Percentiles rank a stretch among this genome's conserved stretches.
Evolutionary conservation across 495 filamentous ascomycete genomes (phyloP).

Genomic region (Parathielavia hyrcaniae): DNA sequence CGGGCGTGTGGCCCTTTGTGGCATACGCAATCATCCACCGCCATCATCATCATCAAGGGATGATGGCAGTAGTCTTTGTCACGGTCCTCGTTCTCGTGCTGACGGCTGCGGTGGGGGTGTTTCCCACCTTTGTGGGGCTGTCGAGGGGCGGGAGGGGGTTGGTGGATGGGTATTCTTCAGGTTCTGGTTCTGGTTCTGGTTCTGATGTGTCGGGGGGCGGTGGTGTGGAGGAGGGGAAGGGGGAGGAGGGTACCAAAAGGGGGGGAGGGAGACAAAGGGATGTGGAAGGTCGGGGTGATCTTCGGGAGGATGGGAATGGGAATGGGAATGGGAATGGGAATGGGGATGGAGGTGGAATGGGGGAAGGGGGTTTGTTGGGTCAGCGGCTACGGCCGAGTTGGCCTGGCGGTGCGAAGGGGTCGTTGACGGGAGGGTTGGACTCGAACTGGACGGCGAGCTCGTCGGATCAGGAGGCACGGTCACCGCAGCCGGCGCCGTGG

Average conservation of each 20-base stretch:
- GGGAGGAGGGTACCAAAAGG: neutral
- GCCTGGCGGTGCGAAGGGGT: neutral
- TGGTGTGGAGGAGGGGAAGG: neutral
- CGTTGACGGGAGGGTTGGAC: neutral
- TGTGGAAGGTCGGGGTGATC: neutral
- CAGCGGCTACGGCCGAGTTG: neutral
- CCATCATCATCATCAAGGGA: slow-evolving; percentile 20
- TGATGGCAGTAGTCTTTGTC: slow-evolving; percentile 31
- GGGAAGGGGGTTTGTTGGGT: neutral
- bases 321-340: neutral
- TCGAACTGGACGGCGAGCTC: no score
- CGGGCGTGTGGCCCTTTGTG: slow-evolving; percentile 61
- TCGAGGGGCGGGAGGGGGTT: slow-evolving; percentile 35
- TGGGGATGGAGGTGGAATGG: no score
- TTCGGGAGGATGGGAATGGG: neutral
- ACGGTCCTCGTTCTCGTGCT: slow-evolving; percentile 36
- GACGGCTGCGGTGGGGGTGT: slow-evolving; percentile 31
- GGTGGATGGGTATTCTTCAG: slow-evolving; percentile 26
- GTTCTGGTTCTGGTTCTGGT: no score
- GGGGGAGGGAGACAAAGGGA: no score
- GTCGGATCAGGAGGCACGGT: neutral
- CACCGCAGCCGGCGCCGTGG: slow-evolving; percentile 12
- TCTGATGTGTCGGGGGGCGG: no score
- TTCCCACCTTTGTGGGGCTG: slow-evolving; percentile 37
- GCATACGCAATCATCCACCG: slow-evolving; percentile 36